Evolutionary conservation across 139 green algal species (phyloP), one percentile per base, ranked within the genome.

Genomic region (Coelastrella sp.): DNA sequence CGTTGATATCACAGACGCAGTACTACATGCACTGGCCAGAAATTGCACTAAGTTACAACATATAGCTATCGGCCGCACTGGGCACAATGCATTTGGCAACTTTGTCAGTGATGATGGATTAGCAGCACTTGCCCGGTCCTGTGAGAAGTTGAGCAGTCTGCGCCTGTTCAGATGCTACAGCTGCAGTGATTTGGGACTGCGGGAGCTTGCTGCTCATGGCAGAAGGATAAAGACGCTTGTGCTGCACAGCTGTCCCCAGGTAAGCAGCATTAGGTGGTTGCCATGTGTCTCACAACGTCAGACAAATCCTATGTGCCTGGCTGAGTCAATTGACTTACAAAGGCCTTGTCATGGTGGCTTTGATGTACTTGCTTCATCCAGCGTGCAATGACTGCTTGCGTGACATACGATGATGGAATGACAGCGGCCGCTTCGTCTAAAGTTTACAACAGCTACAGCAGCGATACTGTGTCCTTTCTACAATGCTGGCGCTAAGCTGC

Each of bases 201-300:
- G 30, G 30, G 60, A 76, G 60, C n/a, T 84, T 30, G n/a, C 34
- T 5, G 30, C 35, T 17, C 4, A 35, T 13, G 40, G 78, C 2
- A 27, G 77, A 45, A 35, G 62, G 15, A 21, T 84, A 2, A 84
- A 25, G 21, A 51, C n/a, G n/a, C n/a, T 84, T 13, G 60, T 84
- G 60, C n/a, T 76, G 62, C 78, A 84, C 62, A 84, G 62, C 78
- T 84, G 78, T 53, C 78, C 78, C 34, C 78, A 84, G 78, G 78
- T 84, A 23, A 11, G 77, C 5, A n/a, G 21, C 21, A 57, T 57
- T 15, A 57, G 13, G n/a, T n/a, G n/a, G n/a, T n/a, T n/a, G n/a
- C n/a, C n/a, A n/a, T n/a, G n/a, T n/a, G n/a, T n/a, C n/a, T n/a
- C n/a, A n/a, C n/a, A n/a, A n/a, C n/a, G n/a, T n/a, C n/a, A n/a